Evolutionary conservation across 495 filamentous ascomycete genomes (phyloP).

Genomic region (Penicillium robsamsonii): DNA sequence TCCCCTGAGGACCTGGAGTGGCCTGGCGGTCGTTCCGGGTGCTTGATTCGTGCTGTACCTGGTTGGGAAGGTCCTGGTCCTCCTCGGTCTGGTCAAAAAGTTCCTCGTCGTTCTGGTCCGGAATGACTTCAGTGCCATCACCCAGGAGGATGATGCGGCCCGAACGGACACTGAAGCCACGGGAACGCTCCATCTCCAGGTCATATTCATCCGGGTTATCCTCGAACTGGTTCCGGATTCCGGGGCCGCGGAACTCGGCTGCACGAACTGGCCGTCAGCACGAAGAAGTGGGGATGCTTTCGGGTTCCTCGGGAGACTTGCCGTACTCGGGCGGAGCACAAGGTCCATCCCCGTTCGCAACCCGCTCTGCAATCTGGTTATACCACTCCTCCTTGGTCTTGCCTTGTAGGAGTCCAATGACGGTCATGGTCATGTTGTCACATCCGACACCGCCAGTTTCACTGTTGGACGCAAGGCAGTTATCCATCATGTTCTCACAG

Average conservation of each 20-base stretch:
- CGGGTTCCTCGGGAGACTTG: slow-evolving; percentile 62
- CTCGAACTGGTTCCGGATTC: slow-evolving; percentile 79
- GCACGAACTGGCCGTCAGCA: slow-evolving; percentile 51
- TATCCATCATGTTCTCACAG: slow-evolving; percentile 99
- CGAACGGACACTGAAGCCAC: slow-evolving; percentile 60
- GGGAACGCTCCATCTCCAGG: slow-evolving; percentile 65
- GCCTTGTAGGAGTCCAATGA: slow-evolving; percentile 85
- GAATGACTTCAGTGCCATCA: slow-evolving; percentile 86
- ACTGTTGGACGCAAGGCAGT: slow-evolving; percentile 93
- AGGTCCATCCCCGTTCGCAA: slow-evolving; percentile 95
- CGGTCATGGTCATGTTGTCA: slow-evolving; percentile 98
- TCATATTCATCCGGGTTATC: slow-evolving; percentile 93
- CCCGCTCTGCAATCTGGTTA: slow-evolving; percentile 86
- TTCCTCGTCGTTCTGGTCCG: slow-evolving; percentile 81
- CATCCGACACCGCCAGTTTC: slow-evolving; percentile 98
- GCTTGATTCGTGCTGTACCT: slow-evolving; percentile 48
- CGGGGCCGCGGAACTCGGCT: slow-evolving; percentile 96
- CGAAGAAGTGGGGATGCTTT: slow-evolving; percentile 41
- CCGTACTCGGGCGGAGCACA: slow-evolving; percentile 99
- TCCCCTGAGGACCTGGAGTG: slow-evolving; percentile 54
- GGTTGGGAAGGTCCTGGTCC: slow-evolving; percentile 67
- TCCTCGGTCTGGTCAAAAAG: slow-evolving; percentile 87
- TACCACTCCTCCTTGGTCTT: slow-evolving; percentile 98
- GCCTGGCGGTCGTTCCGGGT: slow-evolving; percentile 52
- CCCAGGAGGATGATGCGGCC: slow-evolving; percentile 91